phyloP scores from a whole-genome alignment of 148 eudicot genomes.

The Vaccinium corymbosum region DNA sequence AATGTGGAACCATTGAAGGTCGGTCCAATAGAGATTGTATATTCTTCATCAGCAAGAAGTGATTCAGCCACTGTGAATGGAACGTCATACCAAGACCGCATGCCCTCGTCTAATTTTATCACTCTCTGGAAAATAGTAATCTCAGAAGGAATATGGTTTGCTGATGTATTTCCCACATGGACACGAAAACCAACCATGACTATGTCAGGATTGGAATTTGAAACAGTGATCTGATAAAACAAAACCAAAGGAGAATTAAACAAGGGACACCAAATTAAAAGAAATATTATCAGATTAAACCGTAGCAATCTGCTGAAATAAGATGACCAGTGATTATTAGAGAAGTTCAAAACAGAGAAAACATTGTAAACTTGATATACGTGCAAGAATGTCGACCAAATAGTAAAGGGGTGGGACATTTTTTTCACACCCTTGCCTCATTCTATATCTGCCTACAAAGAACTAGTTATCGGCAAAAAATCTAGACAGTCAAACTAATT shows the following conservation, averaged over 20 bases:
- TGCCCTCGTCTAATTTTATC: conserved; percentile 89
- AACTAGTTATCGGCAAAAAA: not conserved
- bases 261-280: not conserved
- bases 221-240: conserved; percentile 63
- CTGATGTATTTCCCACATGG: conserved; percentile 89
- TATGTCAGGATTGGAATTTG: conserved; percentile 91
- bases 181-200: conserved; percentile 98
- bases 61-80: conserved; percentile 97
- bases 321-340: not conserved
- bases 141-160: conserved; percentile 89
- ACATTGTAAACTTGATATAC: not conserved
- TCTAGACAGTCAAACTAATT: not conserved
- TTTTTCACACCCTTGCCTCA: not conserved
- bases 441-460: not conserved
- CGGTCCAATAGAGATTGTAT: conserved; percentile 66
- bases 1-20: conserved; percentile 73
- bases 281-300: not conserved
- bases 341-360: not conserved
- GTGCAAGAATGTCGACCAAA: not conserved
- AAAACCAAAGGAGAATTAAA: conserved; percentile 10
- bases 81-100: conserved; percentile 98
- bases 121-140: conserved; percentile 84
- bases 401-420: not conserved
- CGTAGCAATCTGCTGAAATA: conserved; percentile 4
- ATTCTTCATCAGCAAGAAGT: conserved; percentile 97